Percentiles rank a stretch among this genome's conserved stretches.
phyloP scores from a whole-genome alignment of 2,329 filamentous ascomycete species.

The Elsinoe perseae region DNA sequence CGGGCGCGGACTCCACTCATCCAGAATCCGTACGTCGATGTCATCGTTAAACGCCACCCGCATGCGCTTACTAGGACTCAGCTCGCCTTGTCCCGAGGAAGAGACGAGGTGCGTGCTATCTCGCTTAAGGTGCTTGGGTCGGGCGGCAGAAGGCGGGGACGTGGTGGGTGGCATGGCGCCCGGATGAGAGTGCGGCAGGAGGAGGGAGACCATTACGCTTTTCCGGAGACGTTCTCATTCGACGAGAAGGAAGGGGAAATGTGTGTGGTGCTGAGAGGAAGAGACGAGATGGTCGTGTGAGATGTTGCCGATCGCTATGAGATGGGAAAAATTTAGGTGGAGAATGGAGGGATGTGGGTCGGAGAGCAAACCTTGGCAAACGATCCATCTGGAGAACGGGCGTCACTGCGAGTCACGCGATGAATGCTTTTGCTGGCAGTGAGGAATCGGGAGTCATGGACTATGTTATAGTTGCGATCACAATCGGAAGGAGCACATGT shows the following conservation, averaged over 20 bases:
- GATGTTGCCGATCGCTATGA: not conserved
- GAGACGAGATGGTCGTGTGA: not conserved
- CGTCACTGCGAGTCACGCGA: not conserved
- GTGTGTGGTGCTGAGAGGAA: not conserved
- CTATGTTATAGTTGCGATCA: not conserved
- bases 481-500: too few relatives aligned
- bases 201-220: slow-evolving; percentile 29
- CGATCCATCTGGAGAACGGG: not conserved
- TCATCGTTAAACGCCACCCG: slow-evolving; percentile 44
- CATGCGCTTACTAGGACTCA: slow-evolving; percentile 36
- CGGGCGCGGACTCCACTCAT: slow-evolving; percentile 45
- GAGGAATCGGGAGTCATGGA: not conserved
- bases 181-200: slow-evolving; percentile 17
- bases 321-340: slow-evolving; percentile 8
- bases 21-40: slow-evolving; percentile 40
- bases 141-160: slow-evolving; percentile 22
- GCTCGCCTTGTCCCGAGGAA: slow-evolving; percentile 26
- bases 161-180: slow-evolving; percentile 29
- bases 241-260: not conserved
- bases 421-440: too few relatives aligned
- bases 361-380: slow-evolving; percentile 1
- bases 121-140: slow-evolving; percentile 31
- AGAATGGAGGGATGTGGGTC: slow-evolving; percentile 8
- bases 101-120: slow-evolving; percentile 31
- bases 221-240: too few relatives aligned